These are phyloP conservation scores for Colletotrichum spinosum DNA, from an alignment of 2,329 filamentous ascomycete species.

Conservation along the genomic window DNA sequence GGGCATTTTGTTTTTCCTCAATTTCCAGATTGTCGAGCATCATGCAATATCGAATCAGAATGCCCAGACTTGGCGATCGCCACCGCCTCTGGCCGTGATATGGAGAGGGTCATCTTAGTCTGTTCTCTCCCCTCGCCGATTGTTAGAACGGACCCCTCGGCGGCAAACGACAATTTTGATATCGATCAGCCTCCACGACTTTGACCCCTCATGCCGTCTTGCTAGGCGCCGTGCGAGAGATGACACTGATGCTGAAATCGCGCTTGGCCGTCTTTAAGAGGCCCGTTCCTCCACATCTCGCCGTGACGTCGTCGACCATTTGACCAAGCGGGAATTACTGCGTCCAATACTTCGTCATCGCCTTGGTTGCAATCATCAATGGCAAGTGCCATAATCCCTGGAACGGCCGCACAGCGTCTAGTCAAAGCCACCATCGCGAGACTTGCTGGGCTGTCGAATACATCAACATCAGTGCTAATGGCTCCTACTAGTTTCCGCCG, in stretches of 20 bases:
- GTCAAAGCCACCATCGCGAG: constrained; percentile 7
- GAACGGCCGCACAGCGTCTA: constrained; percentile 13
- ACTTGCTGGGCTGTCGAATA: background rate
- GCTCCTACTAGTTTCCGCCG: constrained; percentile 6
- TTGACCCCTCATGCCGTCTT: constrained; percentile 21
- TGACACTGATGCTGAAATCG: constrained; percentile 21
- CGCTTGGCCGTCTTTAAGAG: constrained; percentile 31
- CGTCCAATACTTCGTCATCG: constrained; percentile 19
- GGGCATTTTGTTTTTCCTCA: constrained; percentile 18
- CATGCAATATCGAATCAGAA: constrained; percentile 23
- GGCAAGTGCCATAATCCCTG: constrained; percentile 11
- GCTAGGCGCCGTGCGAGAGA: constrained; percentile 29
- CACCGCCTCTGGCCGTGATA: constrained; percentile 2
- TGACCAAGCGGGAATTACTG: constrained; percentile 21
- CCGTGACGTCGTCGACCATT: constrained; percentile 28
- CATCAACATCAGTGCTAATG: constrained; percentile 7
- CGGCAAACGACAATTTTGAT: constrained; percentile 30
- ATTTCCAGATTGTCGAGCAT: constrained; percentile 29
- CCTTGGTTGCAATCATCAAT: constrained; percentile 9
- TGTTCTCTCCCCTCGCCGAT: constrained; percentile 17
- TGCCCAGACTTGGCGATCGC: constrained; percentile 13
- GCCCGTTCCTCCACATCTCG: constrained; percentile 27
- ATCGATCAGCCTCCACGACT: constrained; percentile 9
- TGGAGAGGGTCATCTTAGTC: constrained; percentile 22
- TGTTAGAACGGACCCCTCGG: constrained; percentile 19